phyloP scores from a whole-genome alignment of 2,329 filamentous ascomycete species.

The Pestalotiopsis sp. region DNA sequence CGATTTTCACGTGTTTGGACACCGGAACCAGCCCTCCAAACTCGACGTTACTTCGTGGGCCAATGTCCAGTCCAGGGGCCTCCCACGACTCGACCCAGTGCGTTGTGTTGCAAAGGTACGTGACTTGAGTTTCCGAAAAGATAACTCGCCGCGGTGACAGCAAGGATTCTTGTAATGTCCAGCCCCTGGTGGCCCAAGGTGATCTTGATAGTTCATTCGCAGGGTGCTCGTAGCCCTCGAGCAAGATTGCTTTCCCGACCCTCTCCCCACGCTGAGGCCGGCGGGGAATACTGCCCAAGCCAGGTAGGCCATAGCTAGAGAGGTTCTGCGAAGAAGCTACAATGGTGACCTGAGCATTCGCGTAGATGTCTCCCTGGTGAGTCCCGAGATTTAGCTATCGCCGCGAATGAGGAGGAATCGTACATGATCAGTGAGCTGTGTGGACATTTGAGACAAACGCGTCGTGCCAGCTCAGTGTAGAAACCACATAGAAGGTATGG shows the following conservation, averaged over 20 bases:
- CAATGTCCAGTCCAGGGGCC: neutral
- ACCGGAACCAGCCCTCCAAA: neutral
- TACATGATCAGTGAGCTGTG: too few relatives aligned
- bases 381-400: too few relatives aligned
- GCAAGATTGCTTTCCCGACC: neutral
- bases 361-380: neutral
- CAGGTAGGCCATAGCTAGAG: neutral
- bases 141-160: neutral
- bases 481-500: neutral
- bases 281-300: neutral
- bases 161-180: neutral
- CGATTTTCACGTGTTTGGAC: neutral
- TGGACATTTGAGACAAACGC: too few relatives aligned
- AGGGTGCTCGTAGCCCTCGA: neutral
- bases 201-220: neutral
- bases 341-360: neutral
- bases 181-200: neutral
- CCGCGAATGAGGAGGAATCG: too few relatives aligned
- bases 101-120: neutral
- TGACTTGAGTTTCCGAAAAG: neutral
- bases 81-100: neutral
- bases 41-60: neutral
- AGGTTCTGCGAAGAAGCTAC: neutral
- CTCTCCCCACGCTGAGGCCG: neutral
- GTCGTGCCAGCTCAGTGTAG: neutral